A percentile compares a stretch with the other conserved stretches of the same genome.
phyloP scores from a whole-genome alignment of 768 basidiomycete species.

The Suillus decipiens region DNA sequence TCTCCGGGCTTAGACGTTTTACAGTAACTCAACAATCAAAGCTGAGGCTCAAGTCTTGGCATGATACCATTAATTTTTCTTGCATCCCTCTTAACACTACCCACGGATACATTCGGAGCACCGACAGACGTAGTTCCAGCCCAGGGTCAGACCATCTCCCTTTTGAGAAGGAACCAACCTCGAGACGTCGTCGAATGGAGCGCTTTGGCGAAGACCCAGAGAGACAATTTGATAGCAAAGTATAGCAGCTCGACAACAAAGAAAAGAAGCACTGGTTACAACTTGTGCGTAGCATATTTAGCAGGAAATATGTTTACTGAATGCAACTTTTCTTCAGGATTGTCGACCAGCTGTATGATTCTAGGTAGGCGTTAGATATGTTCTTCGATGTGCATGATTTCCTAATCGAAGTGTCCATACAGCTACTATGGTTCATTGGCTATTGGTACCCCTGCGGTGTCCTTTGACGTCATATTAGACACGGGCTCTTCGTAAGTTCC shows the following conservation, averaged over 20 bases:
- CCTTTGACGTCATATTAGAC: constrained; percentile 53
- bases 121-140: constrained; percentile 15
- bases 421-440: constrained; percentile 42
- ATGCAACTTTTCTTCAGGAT: constrained; percentile 41
- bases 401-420: constrained; percentile 3
- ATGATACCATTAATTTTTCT: constrained; percentile 23
- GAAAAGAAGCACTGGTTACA: constrained; percentile 52
- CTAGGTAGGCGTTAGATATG: constrained; percentile 44
- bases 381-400: neutral
- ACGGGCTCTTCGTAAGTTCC: constrained; percentile 44
- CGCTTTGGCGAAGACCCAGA: constrained; percentile 45
- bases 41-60: neutral
- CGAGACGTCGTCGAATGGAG: constrained; percentile 15
- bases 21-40: neutral
- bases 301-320: constrained; percentile 9
- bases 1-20: constrained; percentile 1
- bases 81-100: constrained; percentile 15
- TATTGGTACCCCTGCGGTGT: constrained; percentile 47
- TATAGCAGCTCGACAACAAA: constrained; percentile 39
- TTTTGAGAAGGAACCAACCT: constrained; percentile 18
- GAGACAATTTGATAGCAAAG: constrained; percentile 43
- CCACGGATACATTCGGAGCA: constrained; percentile 13
- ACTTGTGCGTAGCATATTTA: constrained; percentile 42
- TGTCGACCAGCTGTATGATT: constrained; percentile 65
- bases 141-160: constrained; percentile 23